phyloP scores from a whole-genome alignment of 805 yeast species.

The Saccharomycopsis fibuligera region DNA sequence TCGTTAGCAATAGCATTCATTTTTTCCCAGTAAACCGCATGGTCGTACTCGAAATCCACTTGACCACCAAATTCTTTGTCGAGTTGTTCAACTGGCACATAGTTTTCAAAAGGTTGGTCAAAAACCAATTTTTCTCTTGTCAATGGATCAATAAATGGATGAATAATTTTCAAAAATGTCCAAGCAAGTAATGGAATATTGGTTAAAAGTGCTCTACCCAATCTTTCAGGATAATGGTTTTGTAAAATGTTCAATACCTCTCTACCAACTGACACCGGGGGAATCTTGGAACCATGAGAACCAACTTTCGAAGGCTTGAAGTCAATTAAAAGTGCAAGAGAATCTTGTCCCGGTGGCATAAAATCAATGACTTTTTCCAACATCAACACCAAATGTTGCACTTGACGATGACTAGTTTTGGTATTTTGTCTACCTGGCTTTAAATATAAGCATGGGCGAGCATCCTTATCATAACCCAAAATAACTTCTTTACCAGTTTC shows the following conservation, averaged over 20 bases:
- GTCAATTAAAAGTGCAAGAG: slow-evolving; percentile 84
- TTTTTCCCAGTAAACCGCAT: slow-evolving; percentile 71
- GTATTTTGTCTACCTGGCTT: slow-evolving; percentile 97
- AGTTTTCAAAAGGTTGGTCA: slow-evolving; percentile 80
- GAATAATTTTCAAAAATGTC: slow-evolving; percentile 84
- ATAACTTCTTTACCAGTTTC: slow-evolving; percentile 91
- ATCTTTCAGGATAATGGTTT: slow-evolving; percentile 95
- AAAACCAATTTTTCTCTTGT: slow-evolving; percentile 91
- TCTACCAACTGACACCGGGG: slow-evolving; percentile 83
- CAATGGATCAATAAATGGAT: slow-evolving; percentile 93
- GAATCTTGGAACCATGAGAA: slow-evolving; percentile 62
- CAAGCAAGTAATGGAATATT: slow-evolving; percentile 93
- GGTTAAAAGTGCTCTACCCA: slow-evolving; percentile 86
- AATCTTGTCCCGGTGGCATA: slow-evolving; percentile 97
- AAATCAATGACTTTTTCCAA: slow-evolving; percentile 86
- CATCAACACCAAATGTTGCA: slow-evolving; percentile 92
- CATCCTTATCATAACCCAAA: slow-evolving; percentile 82
- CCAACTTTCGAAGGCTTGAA: slow-evolving; percentile 66
- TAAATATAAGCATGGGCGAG: slow-evolving; percentile 87
- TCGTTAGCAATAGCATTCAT: slow-evolving; percentile 53
- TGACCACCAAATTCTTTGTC: slow-evolving; percentile 82
- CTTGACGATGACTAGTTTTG: slow-evolving; percentile 81
- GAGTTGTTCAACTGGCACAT: slow-evolving; percentile 75
- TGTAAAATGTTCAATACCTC: slow-evolving; percentile 91
- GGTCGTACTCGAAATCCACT: slow-evolving; percentile 78